Base-by-base conservation (phyloP, 106 monocot species). In the Agapanthus africanus region DNA sequence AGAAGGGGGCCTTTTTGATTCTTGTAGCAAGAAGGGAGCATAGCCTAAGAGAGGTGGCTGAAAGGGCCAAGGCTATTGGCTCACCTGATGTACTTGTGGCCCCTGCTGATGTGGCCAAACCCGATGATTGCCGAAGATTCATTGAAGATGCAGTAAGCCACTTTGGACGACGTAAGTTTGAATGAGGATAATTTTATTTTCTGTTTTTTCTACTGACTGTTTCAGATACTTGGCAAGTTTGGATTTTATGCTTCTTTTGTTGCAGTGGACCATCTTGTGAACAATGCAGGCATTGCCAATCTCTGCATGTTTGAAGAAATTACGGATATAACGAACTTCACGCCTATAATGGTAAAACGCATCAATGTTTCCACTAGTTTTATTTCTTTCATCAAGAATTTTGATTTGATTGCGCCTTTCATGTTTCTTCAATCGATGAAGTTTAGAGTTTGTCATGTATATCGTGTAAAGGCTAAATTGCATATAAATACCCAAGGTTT, bases 231-330 rank as follows among this genome's bases (percentile, higher is more conserved):
- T 66, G 4, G 65, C 25, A 2, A 39, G 40, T 2, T 16, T 59
- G 22, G 19, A 3, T 59, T 36, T 31, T 40, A 7, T 60, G 13
- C 9, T 71, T 26, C 37, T 38, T 6, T 22, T 78, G 2, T 22
- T 76, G 21, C 26, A 84, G 87, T 87, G 73, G 79, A 91, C 77
- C 91, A 91, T 78, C 79, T 91, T 33, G 91, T 91, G 77, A 84
- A 74, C 59, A 80, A 79, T 67, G 87, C 87, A 19, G 84, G 91
- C 18, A 72, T 91, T 1, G 60, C 63, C 0, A 59, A 31, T 36
- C 13, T 49, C 22, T 82, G 70, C 54, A 68, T 77, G 69, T 87
- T 91, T 35, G 86, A 90, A 49, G 90, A 90, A 40, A 49, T 59
- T 26, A 4, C 68, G 0, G 75, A 85, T 27, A 38, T 80, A 21